Evolutionary conservation across 768 basidiomycete genomes (phyloP).

Genomic region (Mycena filopes): DNA sequence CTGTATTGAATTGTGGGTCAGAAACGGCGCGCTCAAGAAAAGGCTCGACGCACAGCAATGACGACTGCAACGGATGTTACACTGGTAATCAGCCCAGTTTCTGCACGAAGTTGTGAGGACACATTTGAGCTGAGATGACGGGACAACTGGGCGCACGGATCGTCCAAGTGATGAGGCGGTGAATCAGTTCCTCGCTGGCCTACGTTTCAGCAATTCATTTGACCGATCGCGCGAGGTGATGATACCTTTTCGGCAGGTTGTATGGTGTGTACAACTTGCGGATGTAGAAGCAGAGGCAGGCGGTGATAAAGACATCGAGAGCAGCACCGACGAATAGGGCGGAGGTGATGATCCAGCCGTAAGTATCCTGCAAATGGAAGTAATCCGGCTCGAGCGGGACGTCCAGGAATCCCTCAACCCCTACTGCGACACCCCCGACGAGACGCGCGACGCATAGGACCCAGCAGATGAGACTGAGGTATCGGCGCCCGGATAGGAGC

Average conservation of each 20-base stretch:
- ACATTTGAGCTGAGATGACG: too few species aligned
- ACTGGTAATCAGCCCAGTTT: conserved; percentile 40
- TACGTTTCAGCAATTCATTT: too few species aligned
- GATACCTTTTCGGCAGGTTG: conserved; percentile 25
- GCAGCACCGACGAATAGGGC: conserved; percentile 41
- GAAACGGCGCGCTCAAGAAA: neutral
- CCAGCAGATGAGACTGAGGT: conserved; percentile 42
- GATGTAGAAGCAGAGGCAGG: conserved; percentile 46
- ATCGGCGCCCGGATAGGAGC: conserved; percentile 38
- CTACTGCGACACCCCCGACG: conserved; percentile 42
- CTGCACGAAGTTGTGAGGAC: conserved; percentile 8
- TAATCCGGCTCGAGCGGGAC: conserved; percentile 28
- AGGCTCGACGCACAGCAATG: conserved; percentile 18
- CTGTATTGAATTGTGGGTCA: neutral
- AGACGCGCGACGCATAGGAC: conserved; percentile 38
- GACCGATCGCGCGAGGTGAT: too few species aligned
- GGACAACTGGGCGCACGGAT: conserved; percentile 37
- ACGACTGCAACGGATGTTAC: conserved; percentile 23
- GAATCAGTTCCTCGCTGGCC: conserved; percentile 36
- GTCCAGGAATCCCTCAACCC: conserved; percentile 37
- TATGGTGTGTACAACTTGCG: conserved; percentile 27
- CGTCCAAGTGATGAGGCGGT: conserved; percentile 42
- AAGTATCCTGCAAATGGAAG: conserved; percentile 36
- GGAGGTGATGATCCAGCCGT: conserved; percentile 46
- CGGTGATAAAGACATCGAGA: conserved; percentile 45